A percentile compares a stretch with the other conserved stretches of the same genome.
Conservation (phyloP, 169 alveolate species). For the Plasmodium yoelii region DNA sequence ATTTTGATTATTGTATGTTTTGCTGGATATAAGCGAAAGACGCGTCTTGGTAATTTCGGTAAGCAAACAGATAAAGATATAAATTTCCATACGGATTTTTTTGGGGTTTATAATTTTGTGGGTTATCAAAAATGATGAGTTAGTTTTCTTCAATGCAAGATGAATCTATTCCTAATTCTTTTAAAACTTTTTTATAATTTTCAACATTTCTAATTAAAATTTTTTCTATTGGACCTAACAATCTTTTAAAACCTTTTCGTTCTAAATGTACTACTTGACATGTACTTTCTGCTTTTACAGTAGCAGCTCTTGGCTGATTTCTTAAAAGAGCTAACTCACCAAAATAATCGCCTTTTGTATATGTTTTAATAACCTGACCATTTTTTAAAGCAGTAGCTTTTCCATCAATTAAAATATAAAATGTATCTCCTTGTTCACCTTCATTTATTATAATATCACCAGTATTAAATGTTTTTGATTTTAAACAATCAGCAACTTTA, state of each 20-base stretch:
- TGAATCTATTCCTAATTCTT: conserved; percentile 75
- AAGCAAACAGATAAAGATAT: too few species aligned
- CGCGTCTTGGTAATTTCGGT: too few species aligned
- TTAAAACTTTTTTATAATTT: conserved; percentile 88
- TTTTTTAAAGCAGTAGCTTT: conserved; percentile 94
- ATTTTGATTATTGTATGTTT: too few species aligned
- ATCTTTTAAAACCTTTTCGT: conserved; percentile 94
- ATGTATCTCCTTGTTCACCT: conserved; percentile 95
- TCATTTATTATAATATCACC: conserved; percentile 94
- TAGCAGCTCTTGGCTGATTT: conserved; percentile 96
- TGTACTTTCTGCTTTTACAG: conserved; percentile 90
- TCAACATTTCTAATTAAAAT: conserved; percentile 93
- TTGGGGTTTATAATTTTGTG: too few species aligned
- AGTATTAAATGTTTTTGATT: conserved; percentile 84
- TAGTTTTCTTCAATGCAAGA: conserved; percentile 59
- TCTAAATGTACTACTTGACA: conserved; percentile 92
- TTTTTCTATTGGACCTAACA: conserved; percentile 96
- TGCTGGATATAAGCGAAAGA: too few species aligned
- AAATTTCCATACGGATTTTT: too few species aligned
- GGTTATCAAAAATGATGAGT: too few species aligned
- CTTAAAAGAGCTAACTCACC: conserved; percentile 97
- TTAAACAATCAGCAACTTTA: conserved; percentile 94
- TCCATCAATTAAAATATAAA: conserved; percentile 94
- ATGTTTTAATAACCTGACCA: conserved; percentile 90
- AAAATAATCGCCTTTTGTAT: conserved; percentile 94